A percentile compares a stretch with the other conserved stretches of the same genome.
Conservation (phyloP, 2,329 filamentous ascomycete species). For the Shiraia bambusicola region DNA sequence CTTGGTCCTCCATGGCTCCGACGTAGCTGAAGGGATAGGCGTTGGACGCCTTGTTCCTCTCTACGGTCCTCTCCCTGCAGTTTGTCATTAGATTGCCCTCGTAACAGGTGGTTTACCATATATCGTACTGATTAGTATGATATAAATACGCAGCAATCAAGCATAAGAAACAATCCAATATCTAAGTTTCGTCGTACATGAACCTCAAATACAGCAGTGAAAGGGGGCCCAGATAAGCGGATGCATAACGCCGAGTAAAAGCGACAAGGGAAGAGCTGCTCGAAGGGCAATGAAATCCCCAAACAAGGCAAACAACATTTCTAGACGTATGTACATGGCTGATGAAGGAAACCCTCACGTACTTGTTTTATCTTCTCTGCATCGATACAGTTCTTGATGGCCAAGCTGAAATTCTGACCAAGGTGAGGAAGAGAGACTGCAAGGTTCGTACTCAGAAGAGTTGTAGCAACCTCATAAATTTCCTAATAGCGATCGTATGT, state of each 20-base stretch:
- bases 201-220: background rate
- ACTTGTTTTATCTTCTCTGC: slow-evolving; percentile 14
- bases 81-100: background rate
- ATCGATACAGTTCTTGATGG: slow-evolving; percentile 10
- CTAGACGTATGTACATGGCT: too few relatives aligned
- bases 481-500: too few relatives aligned
- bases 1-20: slow-evolving; percentile 30
- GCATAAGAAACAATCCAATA: too few relatives aligned
- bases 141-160: slow-evolving; percentile 2
- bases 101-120: too few relatives aligned
- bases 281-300: background rate
- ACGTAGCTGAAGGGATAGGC: slow-evolving; percentile 11
- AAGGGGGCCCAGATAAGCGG: background rate
- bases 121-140: too few relatives aligned
- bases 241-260: background rate
- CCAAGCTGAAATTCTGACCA: background rate
- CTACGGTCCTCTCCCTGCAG: slow-evolving; percentile 1
- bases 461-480: too few relatives aligned
- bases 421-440: background rate
- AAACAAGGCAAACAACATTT: too few relatives aligned
- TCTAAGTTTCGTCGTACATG: background rate
- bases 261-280: too few relatives aligned
- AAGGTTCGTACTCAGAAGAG: too few relatives aligned
- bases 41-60: slow-evolving; percentile 19
- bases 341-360: slow-evolving; percentile 1